phyloP scores from a whole-genome alignment of 192 early-diverging fungal species.

The Rhizophagus clarus region DNA sequence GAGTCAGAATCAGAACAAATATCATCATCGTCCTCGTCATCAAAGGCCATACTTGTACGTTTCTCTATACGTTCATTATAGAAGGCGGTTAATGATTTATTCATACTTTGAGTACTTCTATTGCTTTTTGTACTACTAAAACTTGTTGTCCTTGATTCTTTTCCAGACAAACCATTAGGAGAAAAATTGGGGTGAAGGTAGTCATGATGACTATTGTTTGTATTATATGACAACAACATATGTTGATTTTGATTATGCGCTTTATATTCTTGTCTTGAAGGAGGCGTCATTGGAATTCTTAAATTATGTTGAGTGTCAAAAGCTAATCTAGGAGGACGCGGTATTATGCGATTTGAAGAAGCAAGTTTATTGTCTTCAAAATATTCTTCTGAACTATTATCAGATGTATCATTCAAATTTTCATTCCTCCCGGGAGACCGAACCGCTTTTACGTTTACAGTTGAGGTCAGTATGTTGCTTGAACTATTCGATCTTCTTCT shows the following conservation, averaged over 20 bases:
- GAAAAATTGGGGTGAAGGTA: too few species aligned
- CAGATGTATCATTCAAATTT: neutral
- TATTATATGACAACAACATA: neutral
- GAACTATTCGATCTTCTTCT: slow-evolving; percentile 32
- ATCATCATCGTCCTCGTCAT: slow-evolving; percentile 23
- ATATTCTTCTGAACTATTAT: neutral
- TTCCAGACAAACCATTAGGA: neutral
- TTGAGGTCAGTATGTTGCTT: neutral
- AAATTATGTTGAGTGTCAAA: neutral
- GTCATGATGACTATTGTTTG: neutral
- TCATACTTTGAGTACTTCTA: neutral
- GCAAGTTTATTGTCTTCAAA: neutral
- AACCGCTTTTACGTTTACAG: slow-evolving; percentile 8
- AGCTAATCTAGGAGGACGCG: slow-evolving; percentile 18
- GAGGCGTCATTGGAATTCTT: slow-evolving; percentile 21
- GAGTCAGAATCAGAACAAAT: neutral
- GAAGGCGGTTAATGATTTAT: neutral
- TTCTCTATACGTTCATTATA: slow-evolving; percentile 34
- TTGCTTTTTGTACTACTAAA: slow-evolving; percentile 9
- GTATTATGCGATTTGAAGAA: neutral
- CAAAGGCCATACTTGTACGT: slow-evolving; percentile 26
- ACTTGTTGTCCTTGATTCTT: slow-evolving; percentile 2
- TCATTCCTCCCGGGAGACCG: slow-evolving; percentile 20
- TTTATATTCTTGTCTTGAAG: slow-evolving; percentile 11
- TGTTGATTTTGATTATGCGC: neutral